Evolutionary conservation across 495 filamentous ascomycete genomes (phyloP), one percentile per base, ranked within the genome.

Genomic region (Alectoria sarmentosa): DNA sequence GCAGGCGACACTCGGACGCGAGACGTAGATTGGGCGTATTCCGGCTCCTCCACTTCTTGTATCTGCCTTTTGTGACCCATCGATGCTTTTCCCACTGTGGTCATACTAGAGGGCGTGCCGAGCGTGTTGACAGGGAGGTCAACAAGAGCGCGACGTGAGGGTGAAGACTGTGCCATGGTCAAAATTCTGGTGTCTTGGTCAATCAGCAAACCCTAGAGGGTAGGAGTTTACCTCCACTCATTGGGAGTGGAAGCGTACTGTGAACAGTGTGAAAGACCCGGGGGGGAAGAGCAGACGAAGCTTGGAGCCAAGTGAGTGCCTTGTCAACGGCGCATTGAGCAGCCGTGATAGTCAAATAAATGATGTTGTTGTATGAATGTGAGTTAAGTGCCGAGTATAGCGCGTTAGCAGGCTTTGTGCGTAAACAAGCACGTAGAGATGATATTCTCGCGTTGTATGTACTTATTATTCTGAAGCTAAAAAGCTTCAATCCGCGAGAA

Each of bases 61-160:
- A 72, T 67, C 6, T 26, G 52, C 56, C 70, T 62, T 55, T 72
- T 72, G 14, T 62, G 56, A 19, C 57, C 44, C 13, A 46, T 62
- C 11, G 15, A n/a, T 9, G 30, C 11, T 28, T 66, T 66, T 32
- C 30, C 30, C 10, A 57, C 36, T 1, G 30, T 9, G 55, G 41
- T 56, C 41, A 58, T 37, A n/a, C 39, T 49, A 7, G 48, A 37
- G 6, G 56, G 61, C n/a, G 68, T 62, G 37, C 46, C 36, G n/a
- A 58, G 37, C 19, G 68, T 65, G 58, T 72, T 72, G 49, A 72
- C 61, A 19, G 70, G 64, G 48, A 69, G 62, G 39, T 72, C 63
- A 58, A 56, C 60, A 42, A 72, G 63, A 58, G 63, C 65, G 54
- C 66, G 68, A 55, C 70, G 66, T 34, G 64, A 14, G 1, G 63